These are phyloP conservation scores for Ochromonas danica DNA, from an alignment of 108 stramenopile genomes.

Conservation along the genomic window DNA sequence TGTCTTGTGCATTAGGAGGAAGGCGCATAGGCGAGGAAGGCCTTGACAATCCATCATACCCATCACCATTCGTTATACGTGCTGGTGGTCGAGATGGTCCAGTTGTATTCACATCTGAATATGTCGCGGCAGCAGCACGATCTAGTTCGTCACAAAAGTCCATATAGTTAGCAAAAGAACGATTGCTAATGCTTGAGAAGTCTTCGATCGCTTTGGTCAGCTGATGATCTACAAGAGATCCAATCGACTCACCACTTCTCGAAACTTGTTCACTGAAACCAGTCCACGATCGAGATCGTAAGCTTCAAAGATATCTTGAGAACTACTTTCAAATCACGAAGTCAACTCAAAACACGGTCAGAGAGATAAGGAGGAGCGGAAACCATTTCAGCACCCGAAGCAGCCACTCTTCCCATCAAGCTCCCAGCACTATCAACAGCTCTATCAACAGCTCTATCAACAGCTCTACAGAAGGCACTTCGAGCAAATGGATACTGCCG, in stretches of 20 bases:
- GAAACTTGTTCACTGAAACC: constrained; percentile 2
- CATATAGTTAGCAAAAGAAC: neutral
- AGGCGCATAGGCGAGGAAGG: too few species aligned
- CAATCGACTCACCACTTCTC: neutral
- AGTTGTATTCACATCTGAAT: neutral
- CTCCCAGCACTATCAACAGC: neutral
- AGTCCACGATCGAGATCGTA: constrained; percentile 18
- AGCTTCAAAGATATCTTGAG: constrained; percentile 11
- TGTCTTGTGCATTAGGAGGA: neutral
- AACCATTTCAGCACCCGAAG: neutral
- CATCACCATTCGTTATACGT: neutral
- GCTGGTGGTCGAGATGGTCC: neutral
- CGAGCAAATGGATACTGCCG: neutral
- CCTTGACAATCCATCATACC: neutral
- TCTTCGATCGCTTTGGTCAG: neutral
- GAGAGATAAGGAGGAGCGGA: neutral
- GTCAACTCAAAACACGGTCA: neutral
- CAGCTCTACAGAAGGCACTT: neutral
- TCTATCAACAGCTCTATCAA: neutral
- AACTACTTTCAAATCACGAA: constrained; percentile 4
- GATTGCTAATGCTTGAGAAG: neutral
- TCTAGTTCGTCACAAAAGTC: neutral
- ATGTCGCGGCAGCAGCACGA: neutral
- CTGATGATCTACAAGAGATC: constrained; percentile 22
- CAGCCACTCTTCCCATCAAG: neutral